These are phyloP conservation scores for Paramecium pentaurelia DNA, from an alignment of 73 alveolate species.

Conservation along the genomic window DNA sequence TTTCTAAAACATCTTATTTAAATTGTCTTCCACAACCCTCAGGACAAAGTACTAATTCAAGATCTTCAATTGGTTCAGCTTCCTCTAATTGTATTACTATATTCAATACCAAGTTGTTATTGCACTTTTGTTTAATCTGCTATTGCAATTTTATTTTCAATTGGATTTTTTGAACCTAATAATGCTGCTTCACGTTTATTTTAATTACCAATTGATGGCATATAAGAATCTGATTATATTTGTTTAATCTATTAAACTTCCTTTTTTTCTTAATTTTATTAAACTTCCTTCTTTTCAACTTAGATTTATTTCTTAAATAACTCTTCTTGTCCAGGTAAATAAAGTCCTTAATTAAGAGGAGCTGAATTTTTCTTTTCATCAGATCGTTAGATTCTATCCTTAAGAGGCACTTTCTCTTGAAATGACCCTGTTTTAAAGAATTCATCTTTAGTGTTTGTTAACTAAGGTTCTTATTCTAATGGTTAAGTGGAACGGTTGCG, in stretches of 20 bases:
- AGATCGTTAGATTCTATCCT: conserved; percentile 45
- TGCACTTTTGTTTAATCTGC: not conserved
- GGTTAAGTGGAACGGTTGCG: conserved; percentile 22
- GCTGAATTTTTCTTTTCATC: conserved; percentile 32
- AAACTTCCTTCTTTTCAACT: not conserved
- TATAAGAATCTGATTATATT: not conserved
- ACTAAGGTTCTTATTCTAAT: not conserved
- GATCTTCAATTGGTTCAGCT: conserved; percentile 12
- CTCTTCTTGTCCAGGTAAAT: conserved; percentile 9
- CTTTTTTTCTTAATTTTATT: not conserved
- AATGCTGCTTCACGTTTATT: conserved; percentile 38
- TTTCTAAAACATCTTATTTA: conserved; percentile 58
- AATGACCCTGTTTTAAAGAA: conserved; percentile 3
- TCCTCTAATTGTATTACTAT: not conserved
- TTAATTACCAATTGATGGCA: conserved; percentile 1
- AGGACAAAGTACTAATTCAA: conserved; percentile 48
- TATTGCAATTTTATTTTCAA: conserved; percentile 18
- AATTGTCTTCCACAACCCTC: conserved; percentile 77
- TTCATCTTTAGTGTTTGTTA: not conserved
- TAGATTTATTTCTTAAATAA: not conserved
- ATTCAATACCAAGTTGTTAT: not conserved
- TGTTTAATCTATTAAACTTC: not conserved
- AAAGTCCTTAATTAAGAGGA: not conserved
- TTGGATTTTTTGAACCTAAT: conserved; percentile 33
- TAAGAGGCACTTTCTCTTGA: conserved; percentile 23